These are phyloP conservation scores for Candida sp. DNA, from an alignment of 1,139 yeast genomes.

Conservation along the genomic window DNA sequence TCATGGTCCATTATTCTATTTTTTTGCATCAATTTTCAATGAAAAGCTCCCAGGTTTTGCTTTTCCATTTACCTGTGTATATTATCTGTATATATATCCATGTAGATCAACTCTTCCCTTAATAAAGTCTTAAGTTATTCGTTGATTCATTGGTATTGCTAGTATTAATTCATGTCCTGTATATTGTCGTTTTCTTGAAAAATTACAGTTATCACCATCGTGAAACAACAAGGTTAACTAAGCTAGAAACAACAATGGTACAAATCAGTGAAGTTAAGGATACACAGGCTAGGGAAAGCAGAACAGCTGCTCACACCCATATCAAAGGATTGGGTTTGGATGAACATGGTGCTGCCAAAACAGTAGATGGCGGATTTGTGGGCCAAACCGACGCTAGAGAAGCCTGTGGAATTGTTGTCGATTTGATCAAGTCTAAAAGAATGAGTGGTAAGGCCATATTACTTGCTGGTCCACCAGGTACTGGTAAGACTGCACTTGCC, in stretches of 20 bases:
- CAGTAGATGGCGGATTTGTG: slow-evolving; percentile 90
- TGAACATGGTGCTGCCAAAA: slow-evolving; percentile 83
- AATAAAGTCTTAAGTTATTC: too few relatives aligned
- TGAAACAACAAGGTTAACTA: background rate
- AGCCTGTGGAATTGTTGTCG: slow-evolving; percentile 96
- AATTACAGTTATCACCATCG: background rate
- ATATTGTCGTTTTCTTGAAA: background rate
- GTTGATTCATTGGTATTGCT: too few relatives aligned
- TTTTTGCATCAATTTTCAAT: background rate
- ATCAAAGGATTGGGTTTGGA: slow-evolving; percentile 94
- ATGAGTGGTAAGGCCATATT: slow-evolving; percentile 97
- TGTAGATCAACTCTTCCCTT: background rate
- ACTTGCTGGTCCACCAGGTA: slow-evolving; percentile 97
- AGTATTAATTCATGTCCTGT: background rate
- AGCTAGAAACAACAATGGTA: slow-evolving; percentile 48
- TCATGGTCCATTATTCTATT: too few relatives aligned
- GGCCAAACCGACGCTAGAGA: slow-evolving; percentile 96
- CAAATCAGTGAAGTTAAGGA: slow-evolving; percentile 83
- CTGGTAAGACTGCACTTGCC: slow-evolving; percentile 97
- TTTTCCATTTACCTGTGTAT: background rate
- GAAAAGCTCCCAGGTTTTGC: too few relatives aligned
- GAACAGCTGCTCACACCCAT: slow-evolving; percentile 98
- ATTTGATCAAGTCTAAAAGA: slow-evolving; percentile 85
- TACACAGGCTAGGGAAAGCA: slow-evolving; percentile 48
- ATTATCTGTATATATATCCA: background rate